Conservation (phyloP, 495 filamentous ascomycete genomes). For the Penicillium daleae region DNA sequence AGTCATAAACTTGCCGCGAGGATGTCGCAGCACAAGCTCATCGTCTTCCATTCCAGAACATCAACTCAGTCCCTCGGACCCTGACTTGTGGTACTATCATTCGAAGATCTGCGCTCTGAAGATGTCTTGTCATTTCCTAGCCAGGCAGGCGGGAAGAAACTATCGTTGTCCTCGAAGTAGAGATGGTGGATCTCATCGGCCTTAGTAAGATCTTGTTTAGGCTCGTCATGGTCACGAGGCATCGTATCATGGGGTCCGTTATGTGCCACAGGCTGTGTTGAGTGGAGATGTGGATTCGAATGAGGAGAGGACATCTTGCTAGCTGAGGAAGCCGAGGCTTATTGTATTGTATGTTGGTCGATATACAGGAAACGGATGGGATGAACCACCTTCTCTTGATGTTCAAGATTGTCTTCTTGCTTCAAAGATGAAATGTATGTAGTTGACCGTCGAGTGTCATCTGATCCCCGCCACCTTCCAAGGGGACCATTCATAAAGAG, state of each 20-base stretch:
- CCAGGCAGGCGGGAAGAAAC: slow-evolving; percentile 46
- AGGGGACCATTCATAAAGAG: not conserved
- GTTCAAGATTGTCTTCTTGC: not conserved
- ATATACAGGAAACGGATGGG: not conserved
- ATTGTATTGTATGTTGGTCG: not conserved
- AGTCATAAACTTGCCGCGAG: not conserved
- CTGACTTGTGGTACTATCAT: slow-evolving; percentile 17
- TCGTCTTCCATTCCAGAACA: not conserved
- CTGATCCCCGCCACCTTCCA: not conserved
- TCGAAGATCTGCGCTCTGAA: slow-evolving; percentile 20
- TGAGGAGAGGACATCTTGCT: slow-evolving; percentile 8
- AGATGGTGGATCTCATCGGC: slow-evolving; percentile 39
- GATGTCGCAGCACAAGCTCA: not conserved
- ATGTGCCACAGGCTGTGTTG: slow-evolving; percentile 1
- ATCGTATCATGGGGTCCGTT: too few species aligned
- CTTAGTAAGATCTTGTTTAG: slow-evolving; percentile 13
- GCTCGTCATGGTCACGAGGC: not conserved
- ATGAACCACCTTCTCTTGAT: too few species aligned
- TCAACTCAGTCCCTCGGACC: not conserved
- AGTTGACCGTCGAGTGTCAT: not conserved
- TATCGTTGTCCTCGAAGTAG: slow-evolving; percentile 47
- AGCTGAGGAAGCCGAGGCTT: not conserved
- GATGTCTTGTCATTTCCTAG: slow-evolving; percentile 27
- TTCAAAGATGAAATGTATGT: not conserved
- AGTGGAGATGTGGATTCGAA: not conserved